These are phyloP conservation scores for Arthrinium puccinioides DNA, from an alignment of 2,329 filamentous ascomycete species.

Conservation along the genomic window DNA sequence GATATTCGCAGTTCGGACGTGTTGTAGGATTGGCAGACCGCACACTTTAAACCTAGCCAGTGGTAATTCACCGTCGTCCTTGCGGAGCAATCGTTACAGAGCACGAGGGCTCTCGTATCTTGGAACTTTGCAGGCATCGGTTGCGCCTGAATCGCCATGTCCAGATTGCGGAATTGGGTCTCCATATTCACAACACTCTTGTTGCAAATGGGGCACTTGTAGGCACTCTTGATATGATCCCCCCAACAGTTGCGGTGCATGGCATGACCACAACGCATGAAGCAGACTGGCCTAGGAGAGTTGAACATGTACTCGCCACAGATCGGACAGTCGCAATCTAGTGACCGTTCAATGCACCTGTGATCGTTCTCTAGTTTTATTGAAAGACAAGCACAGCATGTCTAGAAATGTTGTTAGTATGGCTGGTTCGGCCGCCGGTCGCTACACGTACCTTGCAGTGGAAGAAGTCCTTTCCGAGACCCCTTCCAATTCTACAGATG, in stretches of 20 bases:
- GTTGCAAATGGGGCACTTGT: slow-evolving; percentile 94
- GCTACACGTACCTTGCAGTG: slow-evolving; percentile 76
- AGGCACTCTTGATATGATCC: slow-evolving; percentile 80
- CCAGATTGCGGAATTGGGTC: slow-evolving; percentile 82
- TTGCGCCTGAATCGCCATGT: slow-evolving; percentile 78
- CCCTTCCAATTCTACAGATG: slow-evolving; percentile 85
- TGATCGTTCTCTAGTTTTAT: slow-evolving; percentile 80
- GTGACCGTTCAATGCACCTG: slow-evolving; percentile 89
- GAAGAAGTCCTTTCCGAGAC: slow-evolving; percentile 92
- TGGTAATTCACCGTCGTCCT: slow-evolving; percentile 85
- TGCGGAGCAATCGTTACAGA: slow-evolving; percentile 91
- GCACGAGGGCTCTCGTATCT: slow-evolving; percentile 72
- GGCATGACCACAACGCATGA: slow-evolving; percentile 93
- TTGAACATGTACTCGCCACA: slow-evolving; percentile 97
- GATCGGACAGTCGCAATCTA: slow-evolving; percentile 93
- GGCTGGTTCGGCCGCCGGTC: not conserved
- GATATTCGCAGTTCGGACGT: slow-evolving; percentile 58
- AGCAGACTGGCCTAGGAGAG: slow-evolving; percentile 79
- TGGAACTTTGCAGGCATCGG: slow-evolving; percentile 85
- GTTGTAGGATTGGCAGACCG: slow-evolving; percentile 63
- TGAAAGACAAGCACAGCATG: slow-evolving; percentile 88
- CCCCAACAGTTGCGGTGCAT: slow-evolving; percentile 88
- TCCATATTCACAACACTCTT: slow-evolving; percentile 98
- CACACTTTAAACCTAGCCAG: slow-evolving; percentile 90
- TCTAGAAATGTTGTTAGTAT: slow-evolving; percentile 38